These are phyloP conservation scores for Teratosphaeria zuluensis DNA, from an alignment of 2,329 filamentous ascomycete genomes.

Conservation along the genomic window DNA sequence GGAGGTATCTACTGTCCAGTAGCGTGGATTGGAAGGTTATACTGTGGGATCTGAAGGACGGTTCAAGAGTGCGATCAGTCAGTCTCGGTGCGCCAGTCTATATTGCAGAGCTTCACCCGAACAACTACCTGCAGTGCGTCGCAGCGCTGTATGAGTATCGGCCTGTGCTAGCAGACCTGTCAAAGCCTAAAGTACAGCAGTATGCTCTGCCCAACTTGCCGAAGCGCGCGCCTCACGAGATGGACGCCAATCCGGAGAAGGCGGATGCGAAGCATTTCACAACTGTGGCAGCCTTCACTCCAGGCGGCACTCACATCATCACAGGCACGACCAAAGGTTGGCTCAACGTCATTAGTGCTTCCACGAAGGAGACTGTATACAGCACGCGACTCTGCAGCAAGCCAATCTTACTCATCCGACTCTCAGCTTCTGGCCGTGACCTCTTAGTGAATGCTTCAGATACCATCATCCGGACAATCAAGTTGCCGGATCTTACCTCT, in stretches of 20 bases:
- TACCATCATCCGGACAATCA: slow-evolving; percentile 85
- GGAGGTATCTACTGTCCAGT: slow-evolving; percentile 80
- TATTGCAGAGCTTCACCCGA: slow-evolving; percentile 88
- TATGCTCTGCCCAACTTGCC: slow-evolving; percentile 67
- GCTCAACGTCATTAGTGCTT: slow-evolving; percentile 86
- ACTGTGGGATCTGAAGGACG: slow-evolving; percentile 79
- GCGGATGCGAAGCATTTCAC: slow-evolving; percentile 94
- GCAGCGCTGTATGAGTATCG: slow-evolving; percentile 91
- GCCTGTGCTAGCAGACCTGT: slow-evolving; percentile 69
- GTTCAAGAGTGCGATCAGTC: slow-evolving; percentile 66
- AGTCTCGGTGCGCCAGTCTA: slow-evolving; percentile 90
- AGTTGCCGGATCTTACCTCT: slow-evolving; percentile 54
- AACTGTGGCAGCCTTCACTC: slow-evolving; percentile 82
- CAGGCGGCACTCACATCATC: slow-evolving; percentile 76
- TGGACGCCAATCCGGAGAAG: slow-evolving; percentile 69
- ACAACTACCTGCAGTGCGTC: slow-evolving; percentile 76
- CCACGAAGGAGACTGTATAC: slow-evolving; percentile 72
- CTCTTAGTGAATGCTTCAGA: slow-evolving; percentile 89
- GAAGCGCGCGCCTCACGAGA: slow-evolving; percentile 60
- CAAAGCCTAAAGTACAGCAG: slow-evolving; percentile 53
- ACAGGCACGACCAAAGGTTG: slow-evolving; percentile 92
- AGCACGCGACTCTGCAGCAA: slow-evolving; percentile 81
- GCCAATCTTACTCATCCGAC: slow-evolving; percentile 76
- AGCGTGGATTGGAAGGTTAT: slow-evolving; percentile 96
- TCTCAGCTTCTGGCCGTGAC: slow-evolving; percentile 76